Evolutionary conservation across 257 asterid species (phyloP).

Genomic region (Prunella vulgaris): DNA sequence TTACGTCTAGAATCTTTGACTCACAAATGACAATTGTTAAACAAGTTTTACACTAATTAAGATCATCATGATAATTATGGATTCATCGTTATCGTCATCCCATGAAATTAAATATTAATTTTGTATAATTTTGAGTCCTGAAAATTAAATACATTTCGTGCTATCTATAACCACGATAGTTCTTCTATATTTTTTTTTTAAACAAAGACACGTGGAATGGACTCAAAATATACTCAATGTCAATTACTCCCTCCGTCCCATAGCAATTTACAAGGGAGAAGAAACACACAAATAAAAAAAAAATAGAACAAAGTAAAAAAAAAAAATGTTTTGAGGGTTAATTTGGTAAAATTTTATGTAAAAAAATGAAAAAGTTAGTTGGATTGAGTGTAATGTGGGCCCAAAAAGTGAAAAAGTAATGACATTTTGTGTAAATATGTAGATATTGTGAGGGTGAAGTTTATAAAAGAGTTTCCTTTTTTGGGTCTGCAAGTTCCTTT

Average conservation of each 20-base stretch:
- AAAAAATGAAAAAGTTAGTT: too few species aligned
- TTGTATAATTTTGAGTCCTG: background rate
- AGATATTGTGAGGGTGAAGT: too few species aligned
- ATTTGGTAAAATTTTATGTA: too few species aligned
- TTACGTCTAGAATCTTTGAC: background rate
- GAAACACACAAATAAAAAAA: too few species aligned
- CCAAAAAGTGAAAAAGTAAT: too few species aligned
- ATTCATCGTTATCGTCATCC: background rate
- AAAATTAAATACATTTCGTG: slow-evolving; percentile 6
- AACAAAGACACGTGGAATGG: slow-evolving; percentile 19
- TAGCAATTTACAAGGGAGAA: too few species aligned
- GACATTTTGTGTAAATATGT: too few species aligned
- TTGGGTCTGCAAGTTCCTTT: too few species aligned
- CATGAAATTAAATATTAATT: background rate
- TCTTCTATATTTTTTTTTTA: background rate
- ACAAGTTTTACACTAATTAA: background rate
- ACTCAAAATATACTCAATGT: background rate
- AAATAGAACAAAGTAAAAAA: too few species aligned
- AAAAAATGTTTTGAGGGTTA: too few species aligned
- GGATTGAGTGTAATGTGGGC: too few species aligned
- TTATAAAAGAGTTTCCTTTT: too few species aligned
- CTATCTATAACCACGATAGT: background rate
- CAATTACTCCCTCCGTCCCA: background rate
- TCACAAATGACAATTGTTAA: background rate
- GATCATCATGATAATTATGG: background rate